Conservation (phyloP, 164 flowering plant species). For the Stephania cephalantha region DNA sequence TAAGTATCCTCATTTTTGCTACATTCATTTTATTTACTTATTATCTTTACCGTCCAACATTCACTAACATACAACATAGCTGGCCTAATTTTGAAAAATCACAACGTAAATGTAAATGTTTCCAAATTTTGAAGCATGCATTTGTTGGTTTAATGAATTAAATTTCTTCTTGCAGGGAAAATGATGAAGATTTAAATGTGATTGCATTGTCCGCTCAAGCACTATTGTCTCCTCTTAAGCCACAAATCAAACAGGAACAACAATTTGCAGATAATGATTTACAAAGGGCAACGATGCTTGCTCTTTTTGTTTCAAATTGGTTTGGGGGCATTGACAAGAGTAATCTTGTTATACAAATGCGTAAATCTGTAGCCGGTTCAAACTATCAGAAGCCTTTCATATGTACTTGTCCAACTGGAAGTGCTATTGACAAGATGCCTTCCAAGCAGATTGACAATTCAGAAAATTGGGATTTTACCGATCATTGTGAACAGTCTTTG, state of each 20-base stretch:
- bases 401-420: constrained; percentile 83
- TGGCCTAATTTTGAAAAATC: no score
- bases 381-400: constrained; percentile 78
- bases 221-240: constrained; percentile 43
- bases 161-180: constrained; percentile 36
- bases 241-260: constrained; percentile 22
- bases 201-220: constrained; percentile 62
- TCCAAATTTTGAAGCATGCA: not conserved
- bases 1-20: no score
- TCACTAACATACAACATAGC: no score
- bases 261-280: constrained; percentile 35
- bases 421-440: constrained; percentile 15
- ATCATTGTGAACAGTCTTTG: constrained; percentile 77
- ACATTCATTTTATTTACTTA: no score
- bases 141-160: not conserved
- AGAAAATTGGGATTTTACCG: constrained; percentile 44
- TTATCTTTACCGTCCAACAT: no score
- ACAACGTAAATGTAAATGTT: not conserved
- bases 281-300: constrained; percentile 76
- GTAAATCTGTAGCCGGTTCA: constrained; percentile 69
- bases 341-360: constrained; percentile 39
- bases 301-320: constrained; percentile 88
- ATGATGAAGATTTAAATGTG: constrained; percentile 76
- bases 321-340: constrained; percentile 90
- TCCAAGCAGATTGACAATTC: constrained; percentile 18